Percentiles rank a stretch among this genome's conserved stretches.
Evolutionary conservation across 768 basidiomycete species (phyloP).

Genomic region (Collybia sordida): DNA sequence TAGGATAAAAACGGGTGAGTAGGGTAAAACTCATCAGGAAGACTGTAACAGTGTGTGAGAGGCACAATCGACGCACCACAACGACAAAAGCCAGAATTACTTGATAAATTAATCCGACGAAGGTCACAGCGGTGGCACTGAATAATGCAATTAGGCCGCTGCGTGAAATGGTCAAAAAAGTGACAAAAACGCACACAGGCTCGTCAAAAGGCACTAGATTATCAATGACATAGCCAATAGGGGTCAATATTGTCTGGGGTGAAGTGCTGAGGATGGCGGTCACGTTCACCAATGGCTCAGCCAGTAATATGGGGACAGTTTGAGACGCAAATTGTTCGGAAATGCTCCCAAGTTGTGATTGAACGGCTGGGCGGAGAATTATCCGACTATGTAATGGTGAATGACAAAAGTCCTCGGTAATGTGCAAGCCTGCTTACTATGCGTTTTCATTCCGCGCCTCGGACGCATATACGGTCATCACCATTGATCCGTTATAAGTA

Average conservation of each 20-base stretch:
- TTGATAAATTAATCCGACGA: constrained; percentile 36
- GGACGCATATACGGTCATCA: constrained; percentile 46
- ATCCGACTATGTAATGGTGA: no score
- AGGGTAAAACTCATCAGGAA: no score
- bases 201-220: constrained; percentile 60
- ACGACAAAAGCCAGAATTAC: constrained; percentile 26
- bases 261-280: constrained; percentile 39
- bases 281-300: constrained; percentile 19
- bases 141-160: no score
- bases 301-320: constrained; percentile 16
- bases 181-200: constrained; percentile 51
- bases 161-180: no score
- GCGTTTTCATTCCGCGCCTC: constrained; percentile 59
- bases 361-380: no score
- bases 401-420: no score
- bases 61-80: constrained; percentile 14
- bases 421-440: no score
- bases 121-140: constrained; percentile 37
- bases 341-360: constrained; percentile 33
- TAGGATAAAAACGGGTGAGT: not conserved
- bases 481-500: constrained; percentile 45
- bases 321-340: constrained; percentile 25
- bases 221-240: constrained; percentile 44
- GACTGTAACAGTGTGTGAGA: no score
- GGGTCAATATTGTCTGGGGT: constrained; percentile 48